Evolutionary conservation across 208 protist genomes (phyloP).

Genomic region (Wallacemonas rigidus): DNA sequence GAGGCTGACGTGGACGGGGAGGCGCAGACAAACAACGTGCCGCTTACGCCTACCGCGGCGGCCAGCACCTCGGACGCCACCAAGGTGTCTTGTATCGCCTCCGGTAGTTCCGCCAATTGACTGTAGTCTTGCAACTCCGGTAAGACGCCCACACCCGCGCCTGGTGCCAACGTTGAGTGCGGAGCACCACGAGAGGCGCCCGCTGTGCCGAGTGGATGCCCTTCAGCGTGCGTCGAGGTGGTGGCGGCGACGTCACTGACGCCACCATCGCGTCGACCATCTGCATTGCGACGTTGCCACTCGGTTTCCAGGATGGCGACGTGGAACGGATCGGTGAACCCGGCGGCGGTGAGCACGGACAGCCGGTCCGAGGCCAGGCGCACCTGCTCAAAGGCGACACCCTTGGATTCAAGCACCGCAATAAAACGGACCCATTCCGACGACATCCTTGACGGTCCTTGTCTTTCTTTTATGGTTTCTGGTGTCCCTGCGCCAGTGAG

Average conservation of each 20-base stretch:
- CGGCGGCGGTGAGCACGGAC: constrained; percentile 68
- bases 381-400: constrained; percentile 76
- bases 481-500: neutral
- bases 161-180: neutral
- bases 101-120: constrained; percentile 57
- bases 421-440: constrained; percentile 70
- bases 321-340: constrained; percentile 74
- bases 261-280: too few species aligned
- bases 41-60: constrained; percentile 62
- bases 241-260: too few species aligned
- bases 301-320: constrained; percentile 86
- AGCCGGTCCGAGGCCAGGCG: constrained; percentile 64
- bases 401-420: constrained; percentile 58
- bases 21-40: constrained; percentile 41
- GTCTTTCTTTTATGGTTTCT: neutral
- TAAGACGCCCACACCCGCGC: neutral
- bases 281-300: constrained; percentile 50
- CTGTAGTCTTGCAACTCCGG: constrained; percentile 27
- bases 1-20: neutral
- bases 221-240: too few species aligned
- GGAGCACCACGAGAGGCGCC: too few species aligned
- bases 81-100: constrained; percentile 82
- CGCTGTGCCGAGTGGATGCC: too few species aligned
- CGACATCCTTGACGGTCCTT: constrained; percentile 9
- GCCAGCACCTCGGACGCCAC: constrained; percentile 66